Evolutionary conservation across 148 eudicot species (phyloP).

Genomic region (Fagopyrum tataricum): DNA sequence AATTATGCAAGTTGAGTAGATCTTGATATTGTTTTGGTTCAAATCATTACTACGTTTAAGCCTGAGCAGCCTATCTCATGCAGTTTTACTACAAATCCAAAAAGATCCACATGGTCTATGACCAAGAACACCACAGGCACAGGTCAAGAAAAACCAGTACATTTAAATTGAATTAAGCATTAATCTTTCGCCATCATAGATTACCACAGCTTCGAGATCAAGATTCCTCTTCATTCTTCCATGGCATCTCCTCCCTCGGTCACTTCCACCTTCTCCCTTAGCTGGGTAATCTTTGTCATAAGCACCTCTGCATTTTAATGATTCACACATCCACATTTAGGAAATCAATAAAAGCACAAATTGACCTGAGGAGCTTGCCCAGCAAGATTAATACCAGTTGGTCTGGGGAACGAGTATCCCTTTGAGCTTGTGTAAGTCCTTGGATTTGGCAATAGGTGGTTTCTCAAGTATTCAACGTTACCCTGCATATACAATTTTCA

Average conservation of each 20-base stretch:
- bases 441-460: constrained; percentile 64
- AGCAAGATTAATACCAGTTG: not conserved
- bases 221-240: constrained; percentile 50
- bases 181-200: not conserved
- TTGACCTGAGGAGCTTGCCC: not conserved
- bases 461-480: constrained; percentile 66
- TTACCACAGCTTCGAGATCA: not conserved
- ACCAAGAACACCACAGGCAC: not conserved
- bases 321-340: not conserved
- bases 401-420: constrained; percentile 36
- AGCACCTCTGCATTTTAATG: constrained; percentile 54
- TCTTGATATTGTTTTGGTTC: constrained; percentile 4
- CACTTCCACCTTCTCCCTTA: constrained; percentile 40
- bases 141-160: not conserved
- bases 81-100: not conserved
- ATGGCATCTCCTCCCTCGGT: constrained; percentile 72
- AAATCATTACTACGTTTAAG: too few species aligned
- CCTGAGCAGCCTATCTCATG: not conserved
- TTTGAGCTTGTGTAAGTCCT: constrained; percentile 63
- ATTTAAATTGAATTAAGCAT: not conserved
- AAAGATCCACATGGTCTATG: not conserved
- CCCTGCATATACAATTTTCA: constrained; percentile 36
- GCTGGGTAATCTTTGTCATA: constrained; percentile 51
- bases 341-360: not conserved
- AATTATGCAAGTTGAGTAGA: not conserved